Percentiles rank a stretch among this genome's conserved stretches.
phyloP scores from a whole-genome alignment of 1,284 basidiomycete genomes.

The Cryptococcus jaspeensis region DNA sequence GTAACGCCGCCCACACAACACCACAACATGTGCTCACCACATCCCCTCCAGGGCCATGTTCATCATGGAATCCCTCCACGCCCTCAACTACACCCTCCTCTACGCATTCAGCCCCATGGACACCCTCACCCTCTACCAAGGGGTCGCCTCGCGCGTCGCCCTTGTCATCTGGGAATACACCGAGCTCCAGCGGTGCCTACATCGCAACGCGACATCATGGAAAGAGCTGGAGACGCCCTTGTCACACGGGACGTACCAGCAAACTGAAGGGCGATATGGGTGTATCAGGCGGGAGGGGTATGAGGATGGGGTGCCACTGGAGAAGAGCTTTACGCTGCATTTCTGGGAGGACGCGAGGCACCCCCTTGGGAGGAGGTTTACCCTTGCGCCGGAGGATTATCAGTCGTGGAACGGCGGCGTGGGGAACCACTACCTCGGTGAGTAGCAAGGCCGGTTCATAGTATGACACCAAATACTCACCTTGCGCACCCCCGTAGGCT shows the following conservation, averaged over 20 bases:
- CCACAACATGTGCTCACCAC: neutral
- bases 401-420: conserved; percentile 4
- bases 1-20: neutral
- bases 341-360: conserved; percentile 23
- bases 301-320: conserved; percentile 32
- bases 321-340: conserved; percentile 31
- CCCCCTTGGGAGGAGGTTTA: conserved; percentile 28
- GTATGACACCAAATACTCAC: too few species aligned
- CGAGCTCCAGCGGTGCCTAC: conserved; percentile 18
- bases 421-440: conserved; percentile 44
- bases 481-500: conserved; percentile 33
- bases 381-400: conserved; percentile 30
- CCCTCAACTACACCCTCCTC: conserved; percentile 37
- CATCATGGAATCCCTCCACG: conserved; percentile 23
- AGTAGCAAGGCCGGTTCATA: conserved; percentile 2
- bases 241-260: conserved; percentile 20
- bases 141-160: conserved; percentile 31
- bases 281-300: conserved; percentile 25
- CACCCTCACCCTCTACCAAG: conserved; percentile 37
- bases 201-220: conserved; percentile 25
- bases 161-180: conserved; percentile 30
- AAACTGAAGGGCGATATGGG: conserved; percentile 8
- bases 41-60: conserved; percentile 30
- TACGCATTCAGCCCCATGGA: conserved; percentile 33
- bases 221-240: conserved; percentile 2